A percentile compares a stretch with the other conserved stretches of the same genome.
These are phyloP conservation scores for Rehmannia glutinosa DNA, from an alignment of 257 asterid species.

Conservation along the genomic window DNA sequence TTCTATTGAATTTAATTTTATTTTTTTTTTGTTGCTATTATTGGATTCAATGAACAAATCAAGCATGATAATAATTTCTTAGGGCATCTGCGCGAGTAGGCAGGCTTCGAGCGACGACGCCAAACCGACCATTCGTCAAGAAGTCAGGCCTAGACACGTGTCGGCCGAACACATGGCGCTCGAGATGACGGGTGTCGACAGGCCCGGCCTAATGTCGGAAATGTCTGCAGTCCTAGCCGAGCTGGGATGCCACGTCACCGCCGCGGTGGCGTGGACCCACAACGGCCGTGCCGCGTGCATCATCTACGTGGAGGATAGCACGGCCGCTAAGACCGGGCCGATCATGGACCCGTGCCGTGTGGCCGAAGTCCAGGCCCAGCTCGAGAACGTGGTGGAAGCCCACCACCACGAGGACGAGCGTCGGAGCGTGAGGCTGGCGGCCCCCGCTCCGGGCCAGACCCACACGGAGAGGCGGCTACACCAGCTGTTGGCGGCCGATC, in stretches of 20 bases:
- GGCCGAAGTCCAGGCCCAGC: constrained; percentile 65
- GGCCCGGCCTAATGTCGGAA: constrained; percentile 87
- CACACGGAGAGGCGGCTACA: constrained; percentile 97
- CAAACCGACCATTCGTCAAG: constrained; percentile 17
- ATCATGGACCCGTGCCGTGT: constrained; percentile 44
- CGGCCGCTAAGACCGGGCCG: constrained; percentile 23
- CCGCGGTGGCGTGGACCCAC: constrained; percentile 91
- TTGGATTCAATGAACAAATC: no score
- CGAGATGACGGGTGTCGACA: constrained; percentile 79
- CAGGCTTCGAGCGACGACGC: constrained; percentile 24
- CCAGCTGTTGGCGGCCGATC: constrained; percentile 78
- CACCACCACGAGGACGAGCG: constrained; percentile 58
- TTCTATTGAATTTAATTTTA: background rate
- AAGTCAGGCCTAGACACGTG: constrained; percentile 29
- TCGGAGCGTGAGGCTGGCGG: constrained; percentile 52
- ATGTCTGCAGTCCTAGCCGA: constrained; percentile 75
- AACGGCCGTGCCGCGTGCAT: constrained; percentile 68
- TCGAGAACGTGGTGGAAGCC: constrained; percentile 75
- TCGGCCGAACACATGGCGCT: constrained; percentile 50
- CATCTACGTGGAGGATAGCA: constrained; percentile 49
- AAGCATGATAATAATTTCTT: background rate
- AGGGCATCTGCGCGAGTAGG: constrained; percentile 61
- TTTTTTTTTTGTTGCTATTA: no score
- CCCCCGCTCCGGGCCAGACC: constrained; percentile 43
- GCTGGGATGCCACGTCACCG: constrained; percentile 69